Percentiles rank a stretch among this genome's conserved stretches.
phyloP scores from a whole-genome alignment of 768 basidiomycete genomes.

The Lyophyllum decastes region DNA sequence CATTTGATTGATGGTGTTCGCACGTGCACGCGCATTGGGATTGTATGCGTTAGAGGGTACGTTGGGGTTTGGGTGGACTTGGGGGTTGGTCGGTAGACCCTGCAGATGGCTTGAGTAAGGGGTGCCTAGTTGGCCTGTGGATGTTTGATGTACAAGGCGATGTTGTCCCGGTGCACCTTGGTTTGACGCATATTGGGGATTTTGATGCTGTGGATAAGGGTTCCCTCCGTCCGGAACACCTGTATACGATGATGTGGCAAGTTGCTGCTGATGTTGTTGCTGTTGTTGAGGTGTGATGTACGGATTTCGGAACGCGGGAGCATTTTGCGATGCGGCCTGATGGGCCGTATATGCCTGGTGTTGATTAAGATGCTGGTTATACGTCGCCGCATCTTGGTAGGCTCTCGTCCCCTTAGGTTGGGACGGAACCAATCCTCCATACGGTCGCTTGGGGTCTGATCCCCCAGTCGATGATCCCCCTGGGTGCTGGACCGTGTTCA shows the following conservation, averaged over 20 bases:
- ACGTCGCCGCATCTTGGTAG: conserved; percentile 89
- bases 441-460: conserved; percentile 81
- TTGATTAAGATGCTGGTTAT: conserved; percentile 92
- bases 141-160: conserved; percentile 49
- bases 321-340: conserved; percentile 73
- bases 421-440: conserved; percentile 90
- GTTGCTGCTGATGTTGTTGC: conserved; percentile 34
- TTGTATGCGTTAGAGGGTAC: conserved; percentile 71
- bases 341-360: conserved; percentile 93
- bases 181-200: conserved; percentile 37
- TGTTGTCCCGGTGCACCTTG: conserved; percentile 38
- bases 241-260: conserved; percentile 29
- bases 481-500: conserved; percentile 32
- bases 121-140: conserved; percentile 45
- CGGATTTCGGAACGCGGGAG: conserved; percentile 76
- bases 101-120: conserved; percentile 37
- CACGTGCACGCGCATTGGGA: conserved; percentile 69
- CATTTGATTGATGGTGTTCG: conserved; percentile 92
- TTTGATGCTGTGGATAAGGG: conserved; percentile 33
- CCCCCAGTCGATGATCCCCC: conserved; percentile 28
- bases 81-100: conserved; percentile 26
- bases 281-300: conserved; percentile 62
- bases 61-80: conserved; percentile 47
- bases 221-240: conserved; percentile 32
- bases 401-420: conserved; percentile 84